Evolutionary conservation across 495 filamentous ascomycete species (phyloP), one percentile per base, ranked within the genome.

Genomic region (Pseudomonodictys pantanalensis): DNA sequence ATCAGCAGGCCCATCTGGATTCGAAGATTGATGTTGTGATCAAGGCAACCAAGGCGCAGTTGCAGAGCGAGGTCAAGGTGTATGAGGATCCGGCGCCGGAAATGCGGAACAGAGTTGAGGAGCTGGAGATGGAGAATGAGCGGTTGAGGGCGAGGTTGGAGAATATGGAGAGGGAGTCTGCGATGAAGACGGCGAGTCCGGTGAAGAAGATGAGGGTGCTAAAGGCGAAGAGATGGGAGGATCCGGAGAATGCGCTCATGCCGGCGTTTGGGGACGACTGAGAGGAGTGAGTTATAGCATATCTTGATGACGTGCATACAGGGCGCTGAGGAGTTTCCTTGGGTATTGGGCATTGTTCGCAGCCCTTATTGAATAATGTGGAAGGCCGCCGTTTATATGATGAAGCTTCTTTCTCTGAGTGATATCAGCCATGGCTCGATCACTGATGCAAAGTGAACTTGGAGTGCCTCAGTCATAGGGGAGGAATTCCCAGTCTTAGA

Each of bases 1-100:
- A 76, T 35, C 78, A 81, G 32, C 89, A 95, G 38, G 90, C 90
- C 69, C 91, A 93, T 73, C 78, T 95, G 56, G 91, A 97, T 70
- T 80, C 82, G 62, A 98, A 98, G 75, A 79, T 97, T 9, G 93
- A 97, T 67, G 82, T 97, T 22, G 76, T 96, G 46, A 84, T 87
- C 45, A 78, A 86, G 33, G 71, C 51, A 38, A 67, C 68, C 10
- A 32, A 62, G 60, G 62, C 64, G 5, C 52, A 72, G 54, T 32
- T 64, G 54, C 20, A 30, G 10, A 11, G 38, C 22, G 57, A 56
- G 46, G 50, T 68, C 6, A 35, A 62, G 58, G 53, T 65, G 0
- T 62, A 68, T 55, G 66, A 72, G 51, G 67, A 69, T 30, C 52
- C 50, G 53, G 60, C 55, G 25, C 55, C 56, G 49, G 44, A 29